Base-by-base conservation (phyloP, 257 asterid species). In the Asclepias syriaca region DNA sequence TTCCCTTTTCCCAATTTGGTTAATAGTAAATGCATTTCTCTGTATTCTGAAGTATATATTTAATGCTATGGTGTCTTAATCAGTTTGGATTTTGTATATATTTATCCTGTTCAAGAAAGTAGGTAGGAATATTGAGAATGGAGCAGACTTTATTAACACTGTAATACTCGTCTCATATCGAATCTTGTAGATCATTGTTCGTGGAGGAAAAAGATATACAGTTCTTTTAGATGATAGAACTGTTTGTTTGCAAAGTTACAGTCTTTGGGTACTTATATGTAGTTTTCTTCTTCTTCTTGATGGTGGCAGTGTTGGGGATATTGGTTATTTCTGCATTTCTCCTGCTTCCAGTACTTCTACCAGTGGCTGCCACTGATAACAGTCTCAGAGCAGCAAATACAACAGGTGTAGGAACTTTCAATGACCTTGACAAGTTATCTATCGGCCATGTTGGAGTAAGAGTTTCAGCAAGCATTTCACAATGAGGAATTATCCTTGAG, bases 321-420 rank as follows among this genome's bases (percentile, higher is more conserved):
- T 73, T 92, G 64, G 90, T 88, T 57, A 50, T 95, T 75, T 67
- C 96, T 22, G 92, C 91, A 60, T 10, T 91, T 70, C 8, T 88
- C 61, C 89, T 94, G 54, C 85, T 94, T 72, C 98, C 99, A 3
- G 83, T 86, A 57, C 95, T 91, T 45, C 86, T 94, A 22, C 97
- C 99, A 9, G 78, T 94, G 8, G 86, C 97, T 12, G 80, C 81
- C 21, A 94, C 98, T 8, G 87, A 85, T 70, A 82, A 19, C n/a
- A 78, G 72, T 37, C 84, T 12, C 21, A 77, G 70, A n/a, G 54
- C 27, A 5, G 53, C 69, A 66, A 83, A 83, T 49, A 81, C 77
- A 79, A 87, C 96, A 64, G 91, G 93, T 71, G 45, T 77, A 22
- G 96, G 93, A 72, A 45, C 87, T 43, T 94, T 91, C 82, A 66